Evolutionary conservation across 2,329 filamentous ascomycete genomes (phyloP), one percentile per base, ranked within the genome.

Genomic region (Neonectria faginata): DNA sequence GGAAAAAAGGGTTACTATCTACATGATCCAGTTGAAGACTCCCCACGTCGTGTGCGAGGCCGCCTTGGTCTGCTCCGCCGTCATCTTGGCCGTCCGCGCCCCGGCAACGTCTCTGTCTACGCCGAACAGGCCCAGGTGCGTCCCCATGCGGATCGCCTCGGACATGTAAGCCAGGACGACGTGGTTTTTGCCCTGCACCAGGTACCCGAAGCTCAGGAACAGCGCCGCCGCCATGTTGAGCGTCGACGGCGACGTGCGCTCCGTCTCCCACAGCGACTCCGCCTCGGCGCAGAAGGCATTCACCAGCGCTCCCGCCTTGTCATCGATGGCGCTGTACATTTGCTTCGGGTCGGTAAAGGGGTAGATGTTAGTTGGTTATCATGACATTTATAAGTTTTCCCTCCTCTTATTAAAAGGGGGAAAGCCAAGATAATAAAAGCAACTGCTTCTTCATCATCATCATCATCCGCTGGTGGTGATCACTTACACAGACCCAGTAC

Each of bases 401-500:
- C 22, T 25, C 25, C 25, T 25, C 25, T 6, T 25, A 6, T 25
- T 25, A 2, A 33, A 16, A 22, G 18, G 6, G 29, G 18, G 9
- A 9, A 31, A 10, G 10, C 29, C 7, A 10, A 9, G 25, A 25
- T 25, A 25, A 25, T 25, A 25, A 25, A 31, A 31, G 31, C 31
- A 33, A 33, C 31, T 11, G 31, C 31, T 50, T 52, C 31, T 16
- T 20, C 20, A 36, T 8, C 31, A 22, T 20, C 20, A 36, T 8
- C 29, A n/a, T 11, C 25, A 25, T 25, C 6, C 25, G 25, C 25
- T 8, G n/a, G 29, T 22, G 42, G 7, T 12, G 36, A 36, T 27
- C 14, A 22, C 62, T 51, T 60, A 64, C 62, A 39, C 62, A 64
- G 16, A 39, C 62, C 52, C 57, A 64, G 29, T 61, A 64, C 60